Percentiles rank a stretch among this genome's conserved stretches.
Evolutionary conservation across 257 asterid genomes (phyloP).

Genomic region (Ehretia macrophylla): DNA sequence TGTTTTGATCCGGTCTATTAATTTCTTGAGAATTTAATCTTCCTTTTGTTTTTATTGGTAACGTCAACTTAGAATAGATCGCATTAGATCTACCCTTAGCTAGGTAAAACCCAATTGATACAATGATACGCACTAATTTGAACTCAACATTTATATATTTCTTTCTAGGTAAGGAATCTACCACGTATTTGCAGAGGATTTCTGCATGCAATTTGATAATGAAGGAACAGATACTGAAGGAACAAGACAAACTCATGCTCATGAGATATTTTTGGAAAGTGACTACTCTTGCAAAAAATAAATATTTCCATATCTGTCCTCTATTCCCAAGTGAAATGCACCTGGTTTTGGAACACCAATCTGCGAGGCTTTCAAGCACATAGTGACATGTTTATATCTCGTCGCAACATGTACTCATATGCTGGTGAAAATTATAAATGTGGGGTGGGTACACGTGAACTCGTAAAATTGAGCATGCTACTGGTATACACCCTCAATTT

Average conservation of each 20-base stretch:
- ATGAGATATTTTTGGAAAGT: conserved; percentile 24
- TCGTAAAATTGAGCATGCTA: too few species aligned
- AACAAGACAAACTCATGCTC: conserved; percentile 8
- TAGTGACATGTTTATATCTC: conserved; percentile 8
- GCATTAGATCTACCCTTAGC: too few species aligned
- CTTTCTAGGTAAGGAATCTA: conserved; percentile 18
- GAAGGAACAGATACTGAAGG: not conserved
- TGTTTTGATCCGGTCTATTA: too few species aligned
- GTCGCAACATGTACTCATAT: conserved; percentile 7
- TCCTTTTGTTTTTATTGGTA: too few species aligned
- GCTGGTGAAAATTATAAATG: too few species aligned
- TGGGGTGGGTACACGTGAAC: too few species aligned
- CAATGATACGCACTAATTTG: too few species aligned
- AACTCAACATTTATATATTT: not conserved
- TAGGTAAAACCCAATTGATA: too few species aligned
- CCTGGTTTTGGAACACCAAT: conserved; percentile 27
- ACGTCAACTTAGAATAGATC: too few species aligned
- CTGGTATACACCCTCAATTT: too few species aligned
- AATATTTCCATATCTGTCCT: conserved; percentile 24
- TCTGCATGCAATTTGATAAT: too few species aligned
- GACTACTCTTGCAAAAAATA: conserved; percentile 8
- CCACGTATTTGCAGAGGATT: conserved; percentile 5
- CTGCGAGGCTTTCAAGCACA: conserved; percentile 5
- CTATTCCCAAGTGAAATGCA: conserved; percentile 30
- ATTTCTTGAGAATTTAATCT: too few species aligned